Conservation (phyloP, 345 rosid genomes). For the Boechera retrofracta region DNA sequence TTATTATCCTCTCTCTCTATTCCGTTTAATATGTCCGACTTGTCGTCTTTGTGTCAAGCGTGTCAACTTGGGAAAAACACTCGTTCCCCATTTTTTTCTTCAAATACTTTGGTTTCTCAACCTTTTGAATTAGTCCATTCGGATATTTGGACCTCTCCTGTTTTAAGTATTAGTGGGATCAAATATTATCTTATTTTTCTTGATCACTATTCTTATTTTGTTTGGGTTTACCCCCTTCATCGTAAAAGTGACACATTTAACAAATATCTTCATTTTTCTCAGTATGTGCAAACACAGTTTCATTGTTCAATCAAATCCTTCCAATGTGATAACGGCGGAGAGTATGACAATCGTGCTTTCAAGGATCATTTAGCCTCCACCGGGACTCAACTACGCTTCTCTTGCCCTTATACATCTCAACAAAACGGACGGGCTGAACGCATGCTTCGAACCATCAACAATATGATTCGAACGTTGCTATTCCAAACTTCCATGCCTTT, state of each 20-base stretch:
- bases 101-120: too few species aligned
- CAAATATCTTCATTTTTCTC: too few species aligned
- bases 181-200: too few species aligned
- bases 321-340: background rate
- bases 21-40: background rate
- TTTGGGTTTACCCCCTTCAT: too few species aligned
- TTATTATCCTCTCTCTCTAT: background rate
- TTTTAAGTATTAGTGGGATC: too few species aligned
- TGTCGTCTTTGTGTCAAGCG: background rate
- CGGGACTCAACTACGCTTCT: rapidly evolving
- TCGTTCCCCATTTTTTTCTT: too few species aligned
- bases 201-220: too few species aligned
- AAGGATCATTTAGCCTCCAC: background rate
- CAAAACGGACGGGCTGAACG: background rate
- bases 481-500: background rate
- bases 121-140: too few species aligned
- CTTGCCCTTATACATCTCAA: background rate
- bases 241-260: too few species aligned
- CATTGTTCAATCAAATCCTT: background rate
- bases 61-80: too few species aligned
- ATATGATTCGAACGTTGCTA: background rate
- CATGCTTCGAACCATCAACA: background rate
- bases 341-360: background rate
- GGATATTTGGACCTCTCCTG: too few species aligned
- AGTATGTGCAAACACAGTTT: too few species aligned